Conservation (phyloP, 1,284 basidiomycete species). For the Cryptococcus sp. region DNA sequence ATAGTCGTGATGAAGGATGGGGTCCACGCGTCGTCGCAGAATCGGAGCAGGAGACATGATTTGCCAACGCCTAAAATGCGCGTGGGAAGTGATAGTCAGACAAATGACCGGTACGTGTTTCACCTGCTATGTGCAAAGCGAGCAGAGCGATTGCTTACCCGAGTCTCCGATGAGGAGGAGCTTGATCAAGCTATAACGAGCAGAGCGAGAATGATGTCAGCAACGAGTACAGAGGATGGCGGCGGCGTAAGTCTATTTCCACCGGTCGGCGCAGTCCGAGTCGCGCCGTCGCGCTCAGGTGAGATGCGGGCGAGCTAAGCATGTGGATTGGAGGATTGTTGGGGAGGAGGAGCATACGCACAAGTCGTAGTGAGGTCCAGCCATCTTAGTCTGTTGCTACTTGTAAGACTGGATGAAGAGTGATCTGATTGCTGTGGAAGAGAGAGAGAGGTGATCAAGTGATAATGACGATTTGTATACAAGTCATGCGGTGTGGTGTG, state of each 20-base stretch:
- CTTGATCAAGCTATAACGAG: conserved; percentile 74
- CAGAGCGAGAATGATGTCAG: neutral
- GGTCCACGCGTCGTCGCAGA: conserved; percentile 99
- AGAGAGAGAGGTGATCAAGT: conserved; percentile 2
- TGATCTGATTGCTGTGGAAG: neutral
- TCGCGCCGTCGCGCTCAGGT: neutral
- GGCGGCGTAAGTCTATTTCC: neutral
- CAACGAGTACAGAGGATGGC: too few relatives aligned
- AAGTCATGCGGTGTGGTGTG: too few relatives aligned
- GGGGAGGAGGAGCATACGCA: conserved; percentile 22
- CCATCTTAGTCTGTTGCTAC: conserved; percentile 31
- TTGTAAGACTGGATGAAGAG: conserved; percentile 4
- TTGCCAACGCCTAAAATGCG: conserved; percentile 81
- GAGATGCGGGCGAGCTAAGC: neutral
- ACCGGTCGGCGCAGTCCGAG: neutral
- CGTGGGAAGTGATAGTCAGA: neutral
- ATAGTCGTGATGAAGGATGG: conserved; percentile 99
- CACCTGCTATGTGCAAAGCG: neutral
- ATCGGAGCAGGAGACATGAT: conserved; percentile 95
- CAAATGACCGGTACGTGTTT: neutral
- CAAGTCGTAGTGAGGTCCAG: conserved; percentile 55
- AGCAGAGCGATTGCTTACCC: conserved; percentile 59
- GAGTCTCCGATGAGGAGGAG: conserved; percentile 96
- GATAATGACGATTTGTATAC: neutral
- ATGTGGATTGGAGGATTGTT: neutral